Base-by-base conservation (phyloP, 2,329 filamentous ascomycete genomes). In the Talaromyces sp. region DNA sequence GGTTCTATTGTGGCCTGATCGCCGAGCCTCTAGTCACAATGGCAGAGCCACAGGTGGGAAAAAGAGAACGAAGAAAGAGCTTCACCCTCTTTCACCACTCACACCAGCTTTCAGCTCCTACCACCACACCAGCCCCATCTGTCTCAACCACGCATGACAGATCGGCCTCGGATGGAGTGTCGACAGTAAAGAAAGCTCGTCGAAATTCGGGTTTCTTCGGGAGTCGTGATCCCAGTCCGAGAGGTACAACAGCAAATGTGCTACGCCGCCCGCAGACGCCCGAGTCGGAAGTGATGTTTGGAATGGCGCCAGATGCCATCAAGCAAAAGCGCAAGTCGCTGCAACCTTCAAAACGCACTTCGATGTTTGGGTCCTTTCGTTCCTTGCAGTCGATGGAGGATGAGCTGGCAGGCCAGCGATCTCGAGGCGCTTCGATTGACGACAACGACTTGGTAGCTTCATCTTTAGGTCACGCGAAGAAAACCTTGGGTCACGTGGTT, bases 301-400 rank as follows among this genome's bases (percentile, higher is more conserved):
- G 70, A 25, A 61, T 67, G 21, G 65, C 66, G 14, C 63, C 71
- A 7, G 76, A 77, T 35, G 66, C 65, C 5, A 61, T 69, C 50
- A 77, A 72, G 21, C 72, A 73, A 31, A 75, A 76, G 35, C 77
- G 79, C 37, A 77, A 75, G 66, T 80, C 77, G 18, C 66, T 80
- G 14, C 78, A 79, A 67, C 81, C 78, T 67, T 64, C 66, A 50
- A 76, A 75, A 65, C 79, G 82, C 11, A 74, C 78, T n/a, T 86
- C 85, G 3, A 77, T 86, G 28, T 86, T 88, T 70, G 84, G 83
- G 42, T 87, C 85, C 1, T 73, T 87, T 58, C 80, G 81, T 64
- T 82, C 80, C 39, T 74, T 83, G 57, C 81, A 82, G 60, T 81
- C 81, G 5, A 72, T 78, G 59, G 81, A 82, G 33, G 83, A 83